phyloP scores from a whole-genome alignment of 257 asterid genomes.

The Ilex aquifolium region DNA sequence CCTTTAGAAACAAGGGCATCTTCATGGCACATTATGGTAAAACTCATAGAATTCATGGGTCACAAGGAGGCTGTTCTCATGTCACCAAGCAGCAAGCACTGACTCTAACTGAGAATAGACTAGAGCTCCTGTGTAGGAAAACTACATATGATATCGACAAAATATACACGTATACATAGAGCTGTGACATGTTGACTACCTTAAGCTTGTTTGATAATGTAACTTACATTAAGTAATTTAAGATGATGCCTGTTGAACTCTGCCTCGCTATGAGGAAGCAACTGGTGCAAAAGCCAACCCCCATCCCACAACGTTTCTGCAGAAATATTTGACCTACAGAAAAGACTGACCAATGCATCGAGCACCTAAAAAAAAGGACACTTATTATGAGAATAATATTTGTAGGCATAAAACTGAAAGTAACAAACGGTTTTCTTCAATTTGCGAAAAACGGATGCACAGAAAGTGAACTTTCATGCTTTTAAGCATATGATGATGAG shows the following conservation, averaged over 20 bases:
- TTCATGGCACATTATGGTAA: no score
- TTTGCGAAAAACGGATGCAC: constrained; percentile 1
- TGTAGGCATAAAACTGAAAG: constrained; percentile 2
- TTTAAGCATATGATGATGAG: no score
- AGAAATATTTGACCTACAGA: constrained; percentile 81
- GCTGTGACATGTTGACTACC: background rate
- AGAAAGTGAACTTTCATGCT: constrained; percentile 2
- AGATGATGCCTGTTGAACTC: constrained; percentile 71
- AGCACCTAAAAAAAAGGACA: constrained; percentile 59
- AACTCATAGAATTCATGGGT: no score
- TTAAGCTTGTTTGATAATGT: constrained; percentile 12
- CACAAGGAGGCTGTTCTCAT: background rate
- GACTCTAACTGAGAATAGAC: background rate
- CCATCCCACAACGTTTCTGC: constrained; percentile 99
- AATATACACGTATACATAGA: no score
- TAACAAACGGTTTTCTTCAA: background rate
- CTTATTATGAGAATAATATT: constrained; percentile 2
- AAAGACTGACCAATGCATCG: constrained; percentile 90
- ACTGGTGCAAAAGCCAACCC: constrained; percentile 99
- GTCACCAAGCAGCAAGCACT: background rate
- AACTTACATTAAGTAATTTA: constrained; percentile 64
- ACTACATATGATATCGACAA: no score
- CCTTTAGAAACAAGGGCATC: no score
- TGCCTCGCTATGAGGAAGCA: constrained; percentile 80
- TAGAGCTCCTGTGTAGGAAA: no score